Base-by-base conservation (phyloP, 2,329 filamentous ascomycete genomes). In the Neurospora crassa region DNA sequence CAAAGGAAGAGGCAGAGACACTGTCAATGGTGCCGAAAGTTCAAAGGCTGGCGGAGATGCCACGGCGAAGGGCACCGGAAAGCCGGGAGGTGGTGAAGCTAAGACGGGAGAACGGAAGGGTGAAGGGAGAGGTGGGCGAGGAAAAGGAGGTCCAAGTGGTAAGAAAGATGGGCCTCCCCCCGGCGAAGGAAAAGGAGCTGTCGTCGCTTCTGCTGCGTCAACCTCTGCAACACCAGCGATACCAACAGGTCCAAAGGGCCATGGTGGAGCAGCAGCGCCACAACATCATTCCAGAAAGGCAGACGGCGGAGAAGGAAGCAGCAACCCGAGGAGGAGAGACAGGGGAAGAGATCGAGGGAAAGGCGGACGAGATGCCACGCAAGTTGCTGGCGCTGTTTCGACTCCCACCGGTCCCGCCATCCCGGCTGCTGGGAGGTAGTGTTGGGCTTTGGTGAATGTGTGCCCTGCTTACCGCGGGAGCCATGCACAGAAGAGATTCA, bases 1-100 rank as follows among this genome's bases (percentile, higher is more conserved):
- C 68, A 71, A 73, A 34, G 67, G 70, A 37, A 53, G 71, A 29
- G 73, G 73, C 8, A 69, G 71, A 7, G 67, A 29, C 4, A 68
- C 68, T 16, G 18, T 12, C 37, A 69, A 59, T 40, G 34, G 5
- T 41, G 29, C 24, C n/a, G 68, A 59, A 34, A 59, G 18, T 24
- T 59, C 43, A n/a, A 63, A 63, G 29, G 29, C 53, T 63, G 53
- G 53, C 29, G 53, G 24, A 63, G 53, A 63, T 37, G 24, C 16
- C 29, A 34, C 53, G 37, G 1, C 53, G 1, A 63, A 63, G 53
- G 53, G 53, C 12, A 67, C n/a, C 20, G 68, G 69, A n/a, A 72
- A 70, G 42, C 5, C 63, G 7, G 70, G 70, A 14, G 40, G 70
- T 59, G 34, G 45, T 18, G 68, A 63, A 18, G 53, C 29, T 29